Evolutionary conservation across 1,284 basidiomycete species (phyloP).

Genomic region (Sporisorium scitamineum): DNA sequence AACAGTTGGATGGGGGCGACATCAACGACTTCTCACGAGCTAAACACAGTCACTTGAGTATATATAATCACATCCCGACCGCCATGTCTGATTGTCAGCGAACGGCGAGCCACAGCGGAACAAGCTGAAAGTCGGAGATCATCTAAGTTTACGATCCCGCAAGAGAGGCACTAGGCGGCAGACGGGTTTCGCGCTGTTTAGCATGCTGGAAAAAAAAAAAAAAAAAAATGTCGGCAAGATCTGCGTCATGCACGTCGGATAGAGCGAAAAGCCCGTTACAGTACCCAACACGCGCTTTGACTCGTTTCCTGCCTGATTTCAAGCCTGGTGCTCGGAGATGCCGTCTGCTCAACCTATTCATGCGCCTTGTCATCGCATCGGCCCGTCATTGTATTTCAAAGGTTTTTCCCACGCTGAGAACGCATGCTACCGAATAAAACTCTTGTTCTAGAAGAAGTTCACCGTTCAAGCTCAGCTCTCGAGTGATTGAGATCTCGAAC

Average conservation of each 20-base stretch:
- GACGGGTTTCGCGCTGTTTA: neutral
- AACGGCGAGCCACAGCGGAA: neutral
- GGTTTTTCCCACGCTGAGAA: no score
- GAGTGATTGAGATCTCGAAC: no score
- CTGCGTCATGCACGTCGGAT: conserved; percentile 39
- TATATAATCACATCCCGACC: neutral
- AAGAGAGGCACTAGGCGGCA: neutral
- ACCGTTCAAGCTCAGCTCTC: no score
- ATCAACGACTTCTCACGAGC: neutral
- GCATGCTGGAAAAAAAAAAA: neutral
- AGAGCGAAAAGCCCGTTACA: conserved; percentile 2
- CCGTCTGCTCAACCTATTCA: neutral
- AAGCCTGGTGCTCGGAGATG: neutral
- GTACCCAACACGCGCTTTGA: neutral
- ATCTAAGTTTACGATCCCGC: no score
- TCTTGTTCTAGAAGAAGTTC: no score
- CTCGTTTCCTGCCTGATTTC: neutral
- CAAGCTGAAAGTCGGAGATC: neutral
- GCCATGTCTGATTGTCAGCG: neutral
- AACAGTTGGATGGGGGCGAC: neutral
- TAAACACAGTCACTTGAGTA: neutral
- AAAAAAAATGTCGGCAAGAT: conserved; percentile 5
- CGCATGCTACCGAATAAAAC: no score
- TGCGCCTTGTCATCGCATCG: neutral
- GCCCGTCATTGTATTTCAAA: no score